A percentile compares a stretch with the other conserved stretches of the same genome.
Conservation (phyloP, 805 yeast genomes). For the Ogataea trehaloabstinens region DNA sequence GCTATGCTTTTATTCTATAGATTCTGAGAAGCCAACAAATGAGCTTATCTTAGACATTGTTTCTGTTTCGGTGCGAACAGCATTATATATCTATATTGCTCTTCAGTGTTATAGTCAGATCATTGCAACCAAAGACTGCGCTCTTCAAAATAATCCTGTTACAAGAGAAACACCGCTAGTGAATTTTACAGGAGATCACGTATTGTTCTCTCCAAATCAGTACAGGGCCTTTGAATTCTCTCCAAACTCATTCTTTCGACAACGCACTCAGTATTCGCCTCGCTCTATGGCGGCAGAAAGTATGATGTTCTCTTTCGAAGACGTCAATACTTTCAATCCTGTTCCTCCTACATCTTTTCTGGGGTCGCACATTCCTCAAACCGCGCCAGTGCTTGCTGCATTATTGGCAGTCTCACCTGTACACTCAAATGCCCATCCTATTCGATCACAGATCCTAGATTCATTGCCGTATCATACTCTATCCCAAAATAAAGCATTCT, state of each 20-base stretch:
- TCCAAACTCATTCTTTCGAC: conserved; percentile 1
- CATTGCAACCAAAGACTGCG: background rate
- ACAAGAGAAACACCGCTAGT: background rate
- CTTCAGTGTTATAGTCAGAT: background rate
- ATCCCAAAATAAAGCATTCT: background rate
- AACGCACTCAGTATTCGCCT: conserved; percentile 3
- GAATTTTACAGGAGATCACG: conserved; percentile 2
- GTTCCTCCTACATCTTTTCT: background rate
- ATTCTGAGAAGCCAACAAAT: background rate
- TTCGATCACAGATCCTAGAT: background rate
- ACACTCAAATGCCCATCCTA: conserved; percentile 18
- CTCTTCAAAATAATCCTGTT: background rate
- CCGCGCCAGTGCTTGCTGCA: conserved; percentile 32
- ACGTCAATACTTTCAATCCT: conserved; percentile 1
- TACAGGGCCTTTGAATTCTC: background rate
- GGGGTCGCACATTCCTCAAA: conserved; percentile 7
- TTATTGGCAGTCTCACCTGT: conserved; percentile 31
- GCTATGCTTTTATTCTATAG: background rate
- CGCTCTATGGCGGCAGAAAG: conserved; percentile 6
- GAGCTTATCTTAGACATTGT: background rate
- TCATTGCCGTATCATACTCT: no score
- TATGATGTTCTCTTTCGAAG: conserved; percentile 8
- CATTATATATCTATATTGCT: background rate
- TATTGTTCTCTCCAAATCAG: conserved; percentile 9
- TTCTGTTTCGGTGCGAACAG: background rate